Conservation (phyloP, 1,284 basidiomycete genomes). For the Takashimella tepidaria region DNA sequence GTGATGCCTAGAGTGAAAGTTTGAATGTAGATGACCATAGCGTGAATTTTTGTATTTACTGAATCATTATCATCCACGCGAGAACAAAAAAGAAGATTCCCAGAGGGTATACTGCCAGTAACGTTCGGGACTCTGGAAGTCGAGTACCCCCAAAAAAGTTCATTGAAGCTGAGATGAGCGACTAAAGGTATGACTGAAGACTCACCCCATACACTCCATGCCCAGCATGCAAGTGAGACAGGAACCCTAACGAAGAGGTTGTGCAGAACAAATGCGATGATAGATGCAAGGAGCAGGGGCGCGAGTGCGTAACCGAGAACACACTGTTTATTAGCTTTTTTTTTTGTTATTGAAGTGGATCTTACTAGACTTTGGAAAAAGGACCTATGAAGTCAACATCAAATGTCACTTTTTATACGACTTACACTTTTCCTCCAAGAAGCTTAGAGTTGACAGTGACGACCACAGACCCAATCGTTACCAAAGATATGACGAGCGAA, state of each 20-base stretch:
- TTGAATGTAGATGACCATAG: neutral
- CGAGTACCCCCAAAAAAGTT: slow-evolving; percentile 92
- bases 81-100: slow-evolving; percentile 57
- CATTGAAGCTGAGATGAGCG: slow-evolving; percentile 62
- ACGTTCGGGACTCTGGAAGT: slow-evolving; percentile 76
- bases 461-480: slow-evolving; percentile 78
- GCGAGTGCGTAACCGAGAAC: slow-evolving; percentile 86
- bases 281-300: slow-evolving; percentile 78
- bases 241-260: slow-evolving; percentile 80
- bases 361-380: slow-evolving; percentile 81
- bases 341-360: neutral
- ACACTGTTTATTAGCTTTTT: slow-evolving; percentile 50
- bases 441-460: slow-evolving; percentile 93
- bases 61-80: slow-evolving; percentile 92
- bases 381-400: slow-evolving; percentile 56
- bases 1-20: neutral
- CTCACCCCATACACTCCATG: slow-evolving; percentile 92
- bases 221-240: slow-evolving; percentile 76
- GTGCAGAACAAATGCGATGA: slow-evolving; percentile 78
- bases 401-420: too few species aligned
- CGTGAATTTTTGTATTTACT: slow-evolving; percentile 47
- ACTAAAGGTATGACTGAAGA: neutral
- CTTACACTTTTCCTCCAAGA: slow-evolving; percentile 88
- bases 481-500: slow-evolving; percentile 83
- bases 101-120: slow-evolving; percentile 88